Conservation (phyloP, 768 basidiomycete species). For the Boletus patriciae region DNA sequence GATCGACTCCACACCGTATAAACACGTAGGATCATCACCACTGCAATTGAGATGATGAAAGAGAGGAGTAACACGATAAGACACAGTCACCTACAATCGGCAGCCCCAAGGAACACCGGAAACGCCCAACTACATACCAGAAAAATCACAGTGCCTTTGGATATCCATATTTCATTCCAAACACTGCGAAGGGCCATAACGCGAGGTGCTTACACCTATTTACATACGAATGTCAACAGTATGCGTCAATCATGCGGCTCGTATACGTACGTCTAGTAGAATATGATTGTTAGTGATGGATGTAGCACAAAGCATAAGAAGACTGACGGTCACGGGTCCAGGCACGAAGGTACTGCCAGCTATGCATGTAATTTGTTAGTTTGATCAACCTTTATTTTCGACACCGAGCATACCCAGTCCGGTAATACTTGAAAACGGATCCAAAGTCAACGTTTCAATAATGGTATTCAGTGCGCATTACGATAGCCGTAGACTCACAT, state of each 20-base stretch:
- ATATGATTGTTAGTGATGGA: not conserved
- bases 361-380: not conserved
- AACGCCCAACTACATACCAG: not conserved
- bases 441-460: not conserved
- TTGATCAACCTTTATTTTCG: not conserved
- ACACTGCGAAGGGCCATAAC: not conserved
- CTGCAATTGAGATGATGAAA: not conserved
- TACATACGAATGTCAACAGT: not conserved
- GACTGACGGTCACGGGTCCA: not conserved
- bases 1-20: conserved; percentile 6
- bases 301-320: no score
- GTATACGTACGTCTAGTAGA: not conserved
- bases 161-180: not conserved
- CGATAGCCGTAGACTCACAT: not conserved
- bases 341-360: not conserved
- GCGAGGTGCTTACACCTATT: conserved; percentile 4
- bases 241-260: not conserved
- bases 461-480: not conserved
- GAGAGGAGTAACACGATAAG: not conserved
- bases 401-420: not conserved
- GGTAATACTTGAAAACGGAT: not conserved
- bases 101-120: not conserved
- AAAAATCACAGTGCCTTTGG: not conserved
- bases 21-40: conserved; percentile 10
- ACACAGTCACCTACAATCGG: not conserved